phyloP scores from a whole-genome alignment of 495 filamentous ascomycete genomes.

The Copromyces sp. region DNA sequence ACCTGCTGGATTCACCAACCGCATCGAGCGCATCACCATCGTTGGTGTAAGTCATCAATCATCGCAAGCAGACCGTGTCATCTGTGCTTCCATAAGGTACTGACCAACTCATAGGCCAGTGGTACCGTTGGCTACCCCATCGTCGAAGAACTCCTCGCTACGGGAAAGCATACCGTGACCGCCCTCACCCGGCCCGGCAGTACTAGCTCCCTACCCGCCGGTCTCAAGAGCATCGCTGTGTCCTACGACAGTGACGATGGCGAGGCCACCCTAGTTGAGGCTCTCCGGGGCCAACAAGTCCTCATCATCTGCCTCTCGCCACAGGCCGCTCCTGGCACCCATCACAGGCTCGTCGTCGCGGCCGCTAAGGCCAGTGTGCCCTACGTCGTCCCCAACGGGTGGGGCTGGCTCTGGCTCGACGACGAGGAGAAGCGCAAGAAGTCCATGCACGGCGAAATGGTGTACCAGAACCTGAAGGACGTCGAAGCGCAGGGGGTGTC shows the following conservation, averaged over 20 bases:
- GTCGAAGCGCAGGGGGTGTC: conserved; percentile 32
- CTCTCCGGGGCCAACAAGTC: conserved; percentile 41
- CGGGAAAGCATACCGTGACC: conserved; percentile 45
- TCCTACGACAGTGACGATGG: conserved; percentile 27
- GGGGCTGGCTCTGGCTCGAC: conserved; percentile 14
- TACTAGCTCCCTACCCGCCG: conserved; percentile 24
- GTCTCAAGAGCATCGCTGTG: conserved; percentile 20
- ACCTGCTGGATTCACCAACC: conserved; percentile 22
- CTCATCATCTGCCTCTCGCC: conserved; percentile 49
- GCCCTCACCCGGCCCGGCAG: conserved; percentile 42
- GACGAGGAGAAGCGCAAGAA: conserved; percentile 4
- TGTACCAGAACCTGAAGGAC: conserved; percentile 3
- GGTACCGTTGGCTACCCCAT: conserved; percentile 49
- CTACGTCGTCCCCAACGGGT: conserved; percentile 55
- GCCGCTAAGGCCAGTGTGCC: conserved; percentile 50
- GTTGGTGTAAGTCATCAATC: conserved; percentile 30
- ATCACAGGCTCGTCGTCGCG: conserved; percentile 43
- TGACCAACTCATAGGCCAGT: conserved; percentile 34
- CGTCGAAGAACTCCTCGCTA: conserved; percentile 36
- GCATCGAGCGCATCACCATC: conserved; percentile 35
- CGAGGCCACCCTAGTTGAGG: conserved; percentile 25
- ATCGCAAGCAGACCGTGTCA: not conserved
- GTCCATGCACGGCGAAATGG: conserved; percentile 19
- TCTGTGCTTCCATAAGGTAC: not conserved
- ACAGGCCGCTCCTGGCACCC: conserved; percentile 17